Evolutionary conservation across 2,329 filamentous ascomycete genomes (phyloP), one percentile per base, ranked within the genome.

Genomic region (Trichoderma gracile): DNA sequence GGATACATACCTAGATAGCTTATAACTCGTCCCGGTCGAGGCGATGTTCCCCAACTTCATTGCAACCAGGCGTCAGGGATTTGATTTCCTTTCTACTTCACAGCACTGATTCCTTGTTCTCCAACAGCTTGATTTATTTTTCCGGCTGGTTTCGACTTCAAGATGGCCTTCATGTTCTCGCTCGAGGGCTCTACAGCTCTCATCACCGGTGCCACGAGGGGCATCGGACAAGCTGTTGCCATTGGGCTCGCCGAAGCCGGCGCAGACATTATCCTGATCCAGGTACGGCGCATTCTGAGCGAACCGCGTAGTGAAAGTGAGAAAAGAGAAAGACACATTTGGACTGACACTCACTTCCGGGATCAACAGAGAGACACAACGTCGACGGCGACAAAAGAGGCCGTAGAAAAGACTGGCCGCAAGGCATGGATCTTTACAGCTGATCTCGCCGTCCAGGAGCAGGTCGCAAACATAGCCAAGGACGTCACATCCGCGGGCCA

Each of bases 361-460:
- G 33, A 12, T 38, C 3, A 3, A 49, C 61, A 83, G 80, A 76
- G 81, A 55, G 78, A 81, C 65, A 75, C 76, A 15, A 72, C 73
- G 17, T 74, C 74, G 33, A 79, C 76, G 4, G 72, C 75, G 43
- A 93, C 90, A 9, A 85, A 86, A 70, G 74, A 84, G 46, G 80
- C 82, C 14, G 82, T 93, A 71, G 83, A 86, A 72, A 79, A 82
- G 45, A 83, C 92, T 7, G 88, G 88, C 66, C 87, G 89, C 68
- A 87, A 85, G 73, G 86, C 83, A 50, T 79, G 76, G 63, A 86
- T 93, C 72, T 90, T 91, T 79, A 86, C 82, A 1, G 87, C 86
- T 19, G 90, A 94, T 77, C 85, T 93, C 27, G 80, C 86, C 45
- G 86, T 82, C 2, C 74, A 80, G n/a, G 71, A 78, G 21, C 84